Evolutionary conservation across 176 grass and related monocot genomes (phyloP).

Genomic region (Saccharum officinarum): DNA sequence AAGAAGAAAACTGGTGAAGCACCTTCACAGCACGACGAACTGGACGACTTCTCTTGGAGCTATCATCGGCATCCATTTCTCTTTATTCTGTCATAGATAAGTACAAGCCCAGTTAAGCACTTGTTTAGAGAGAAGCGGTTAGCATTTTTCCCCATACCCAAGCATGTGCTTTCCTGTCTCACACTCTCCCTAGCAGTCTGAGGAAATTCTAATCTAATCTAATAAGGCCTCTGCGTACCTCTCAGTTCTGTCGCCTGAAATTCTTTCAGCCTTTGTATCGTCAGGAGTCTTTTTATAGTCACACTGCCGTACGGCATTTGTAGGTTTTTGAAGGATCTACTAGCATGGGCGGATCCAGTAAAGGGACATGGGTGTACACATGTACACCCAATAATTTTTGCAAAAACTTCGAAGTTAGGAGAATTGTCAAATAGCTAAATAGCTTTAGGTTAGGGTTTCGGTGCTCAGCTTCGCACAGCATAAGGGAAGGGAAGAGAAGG

Average conservation of each 20-base stretch:
- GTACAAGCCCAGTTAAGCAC: background rate
- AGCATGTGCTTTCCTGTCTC: background rate
- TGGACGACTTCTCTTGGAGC: constrained; percentile 13
- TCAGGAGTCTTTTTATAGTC: background rate
- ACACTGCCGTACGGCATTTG: background rate
- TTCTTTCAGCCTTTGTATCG: background rate
- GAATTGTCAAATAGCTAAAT: too few relatives aligned
- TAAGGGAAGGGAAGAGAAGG: too few relatives aligned
- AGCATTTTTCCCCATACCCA: background rate
- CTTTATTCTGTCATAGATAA: background rate
- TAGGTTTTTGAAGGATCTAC: background rate
- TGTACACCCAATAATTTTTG: too few relatives aligned
- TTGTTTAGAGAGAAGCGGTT: background rate
- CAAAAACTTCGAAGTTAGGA: too few relatives aligned
- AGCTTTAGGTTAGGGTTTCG: too few relatives aligned
- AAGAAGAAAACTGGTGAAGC: background rate
- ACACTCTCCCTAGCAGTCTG: background rate
- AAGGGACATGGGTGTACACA: too few relatives aligned
- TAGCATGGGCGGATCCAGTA: too few relatives aligned
- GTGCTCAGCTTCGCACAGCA: too few relatives aligned
- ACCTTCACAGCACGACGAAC: constrained; percentile 35
- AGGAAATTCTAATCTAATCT: background rate
- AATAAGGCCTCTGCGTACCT: background rate
- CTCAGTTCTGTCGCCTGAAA: background rate
- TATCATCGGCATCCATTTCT: constrained; percentile 32